Evolutionary conservation across 2,329 filamentous ascomycete species (phyloP).

Genomic region (Neonectria magnoliae): DNA sequence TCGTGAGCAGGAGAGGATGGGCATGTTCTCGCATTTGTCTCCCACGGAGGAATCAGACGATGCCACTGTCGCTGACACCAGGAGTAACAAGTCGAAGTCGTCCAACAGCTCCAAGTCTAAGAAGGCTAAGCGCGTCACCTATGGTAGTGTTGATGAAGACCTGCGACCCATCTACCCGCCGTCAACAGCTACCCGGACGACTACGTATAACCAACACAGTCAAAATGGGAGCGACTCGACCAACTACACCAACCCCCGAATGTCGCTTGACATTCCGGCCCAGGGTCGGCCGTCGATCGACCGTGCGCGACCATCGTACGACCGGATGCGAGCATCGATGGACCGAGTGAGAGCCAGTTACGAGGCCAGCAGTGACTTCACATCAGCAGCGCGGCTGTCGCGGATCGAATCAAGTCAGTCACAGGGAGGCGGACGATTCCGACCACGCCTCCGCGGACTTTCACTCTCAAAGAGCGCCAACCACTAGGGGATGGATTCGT

Average conservation of each 20-base stretch:
- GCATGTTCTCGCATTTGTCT: slow-evolving; percentile 79
- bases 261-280: slow-evolving; percentile 63
- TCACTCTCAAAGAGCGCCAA: slow-evolving; percentile 56
- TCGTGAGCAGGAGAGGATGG: slow-evolving; percentile 87
- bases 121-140: slow-evolving; percentile 66
- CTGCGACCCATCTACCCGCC: slow-evolving; percentile 93
- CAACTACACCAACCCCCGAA: slow-evolving; percentile 79
- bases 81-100: slow-evolving; percentile 59
- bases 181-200: slow-evolving; percentile 82
- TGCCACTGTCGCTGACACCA: slow-evolving; percentile 51
- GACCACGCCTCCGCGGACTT: slow-evolving; percentile 53
- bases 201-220: slow-evolving; percentile 78
- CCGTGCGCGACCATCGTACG: slow-evolving; percentile 83
- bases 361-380: slow-evolving; percentile 90
- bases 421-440: slow-evolving; percentile 44
- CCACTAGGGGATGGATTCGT: slow-evolving; percentile 39
- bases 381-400: slow-evolving; percentile 84
- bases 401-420: slow-evolving; percentile 81
- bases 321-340: slow-evolving; percentile 86
- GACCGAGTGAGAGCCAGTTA: slow-evolving; percentile 86
- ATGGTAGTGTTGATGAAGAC: slow-evolving; percentile 82
- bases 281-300: slow-evolving; percentile 68
- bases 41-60: slow-evolving; percentile 47
- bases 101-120: slow-evolving; percentile 62
- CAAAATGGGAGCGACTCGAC: slow-evolving; percentile 96